Evolutionary conservation across 805 yeast genomes (phyloP), one percentile per base, ranked within the genome.

Genomic region (Myxozyma neglecta): DNA sequence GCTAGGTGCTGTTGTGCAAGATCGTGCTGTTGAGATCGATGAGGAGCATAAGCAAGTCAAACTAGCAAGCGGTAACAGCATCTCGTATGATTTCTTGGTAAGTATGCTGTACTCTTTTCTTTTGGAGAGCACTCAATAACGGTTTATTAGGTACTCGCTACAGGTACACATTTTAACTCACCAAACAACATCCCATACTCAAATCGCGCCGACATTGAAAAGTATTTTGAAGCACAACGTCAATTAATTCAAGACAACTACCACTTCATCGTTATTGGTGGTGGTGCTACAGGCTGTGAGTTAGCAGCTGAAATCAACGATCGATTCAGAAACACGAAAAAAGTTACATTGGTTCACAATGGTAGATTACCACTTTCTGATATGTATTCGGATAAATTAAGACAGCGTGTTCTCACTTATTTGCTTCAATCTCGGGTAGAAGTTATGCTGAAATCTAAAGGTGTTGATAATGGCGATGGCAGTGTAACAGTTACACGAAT

Each of bases 261-360:
- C 9, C 72, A 69, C 7, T 74, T 83, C n/a, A 76, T 81, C 5
- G 72, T 79, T 10, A 77, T 81, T 57, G 85, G 85, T 8, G 84
- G 80, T 14, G 85, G 85, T 20, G 81, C 84, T 1, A 70, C 81
- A 24, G 85, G 85, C 1, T 77, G 81, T 48, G 85, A 82, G 68
- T 71, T 79, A 32, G 81, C 83, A 1, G 82, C 79, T 36, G 85
- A 82, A 59, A 71, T 82, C 52, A 79, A 75, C 52, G 73, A 70
- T 50, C 67, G 69, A 18, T 79, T 71, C 63, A 76, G 61, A n/a
- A 51, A 37, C 35, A 73, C 74, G 5, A 78, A 79, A 62, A 69
- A 68, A 10, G 77, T 81, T 10, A 71, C 59, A 9, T 55, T 71
- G 10, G 46, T 63, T 18, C 70, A 65, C 64, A 56, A 67, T 40